Evolutionary conservation across 2,329 filamentous ascomycete species (phyloP).

Genomic region (Magnaporthales sp.): DNA sequence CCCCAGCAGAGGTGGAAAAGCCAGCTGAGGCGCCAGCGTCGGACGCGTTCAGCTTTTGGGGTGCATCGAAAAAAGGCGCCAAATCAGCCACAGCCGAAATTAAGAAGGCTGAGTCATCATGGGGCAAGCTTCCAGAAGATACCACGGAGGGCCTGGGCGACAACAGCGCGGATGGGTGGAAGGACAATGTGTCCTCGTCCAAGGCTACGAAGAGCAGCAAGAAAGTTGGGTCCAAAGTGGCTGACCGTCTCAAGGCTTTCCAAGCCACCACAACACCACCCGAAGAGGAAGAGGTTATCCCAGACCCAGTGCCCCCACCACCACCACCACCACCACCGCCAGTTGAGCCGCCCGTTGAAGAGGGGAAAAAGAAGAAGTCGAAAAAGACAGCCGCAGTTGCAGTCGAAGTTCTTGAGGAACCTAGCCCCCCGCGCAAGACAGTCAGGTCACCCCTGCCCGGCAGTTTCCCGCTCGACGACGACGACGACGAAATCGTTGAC

Average conservation of each 20-base stretch:
- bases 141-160: conserved; percentile 17
- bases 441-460: conserved; percentile 16
- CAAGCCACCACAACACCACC: conserved; percentile 27
- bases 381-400: conserved; percentile 23
- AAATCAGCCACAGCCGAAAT: conserved; percentile 27
- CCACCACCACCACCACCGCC: conserved; percentile 30
- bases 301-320: conserved; percentile 16
- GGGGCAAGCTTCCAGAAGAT: conserved; percentile 38
- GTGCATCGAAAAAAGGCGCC: conserved; percentile 33
- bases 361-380: conserved; percentile 27
- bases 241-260: conserved; percentile 48
- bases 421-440: conserved; percentile 10
- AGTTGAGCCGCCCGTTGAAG: conserved; percentile 29
- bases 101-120: conserved; percentile 41
- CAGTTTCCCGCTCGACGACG: conserved; percentile 20
- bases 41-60: conserved; percentile 50
- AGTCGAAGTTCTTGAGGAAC: conserved; percentile 13
- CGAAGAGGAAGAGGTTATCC: conserved; percentile 21
- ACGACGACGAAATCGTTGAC: conserved; percentile 36
- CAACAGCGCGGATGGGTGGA: conserved; percentile 16
- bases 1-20: conserved; percentile 28
- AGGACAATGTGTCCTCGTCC: conserved; percentile 31
- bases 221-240: conserved; percentile 40
- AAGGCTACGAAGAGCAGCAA: conserved; percentile 38
- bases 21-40: conserved; percentile 26